Evolutionary conservation across 768 basidiomycete species (phyloP).

Genomic region (Rossbeevera mucosa): DNA sequence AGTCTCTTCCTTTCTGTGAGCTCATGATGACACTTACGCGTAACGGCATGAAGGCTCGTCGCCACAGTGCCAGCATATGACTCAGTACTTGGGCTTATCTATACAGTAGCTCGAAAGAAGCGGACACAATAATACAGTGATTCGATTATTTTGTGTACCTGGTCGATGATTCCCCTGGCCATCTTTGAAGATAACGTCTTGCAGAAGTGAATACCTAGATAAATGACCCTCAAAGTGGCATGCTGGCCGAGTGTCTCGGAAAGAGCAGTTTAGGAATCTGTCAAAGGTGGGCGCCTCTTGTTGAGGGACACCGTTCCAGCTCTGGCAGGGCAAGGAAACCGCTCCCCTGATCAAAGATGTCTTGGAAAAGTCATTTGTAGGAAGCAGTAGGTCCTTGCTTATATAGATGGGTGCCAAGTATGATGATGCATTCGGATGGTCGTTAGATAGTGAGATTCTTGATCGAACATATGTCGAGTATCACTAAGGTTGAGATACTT

Average conservation of each 20-base stretch:
- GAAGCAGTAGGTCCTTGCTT: not conserved
- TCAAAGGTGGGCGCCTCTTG: not conserved
- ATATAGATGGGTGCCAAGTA: not conserved
- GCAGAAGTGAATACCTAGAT: not conserved
- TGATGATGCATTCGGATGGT: not conserved
- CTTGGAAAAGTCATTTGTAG: not conserved
- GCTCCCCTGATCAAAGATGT: not conserved
- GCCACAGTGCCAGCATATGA: not conserved
- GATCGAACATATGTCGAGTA: not conserved
- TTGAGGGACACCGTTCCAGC: not conserved
- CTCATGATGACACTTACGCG: slow-evolving; percentile 4
- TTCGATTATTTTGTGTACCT: slow-evolving; percentile 5
- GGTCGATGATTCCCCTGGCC: not conserved
- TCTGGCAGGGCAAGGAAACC: not conserved
- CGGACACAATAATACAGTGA: not conserved
- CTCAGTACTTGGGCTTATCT: slow-evolving; percentile 3
- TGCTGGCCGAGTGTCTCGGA: slow-evolving; percentile 1
- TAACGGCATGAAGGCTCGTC: not conserved
- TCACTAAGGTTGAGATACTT: not conserved
- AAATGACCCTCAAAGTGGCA: not conserved
- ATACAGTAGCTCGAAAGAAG: slow-evolving; percentile 5
- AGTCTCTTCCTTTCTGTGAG: not conserved
- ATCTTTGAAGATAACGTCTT: not conserved
- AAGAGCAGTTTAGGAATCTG: not conserved
- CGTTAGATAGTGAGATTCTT: not conserved